phyloP scores from a whole-genome alignment of 2,329 filamentous ascomycete genomes.

The Onygenales sp. region DNA sequence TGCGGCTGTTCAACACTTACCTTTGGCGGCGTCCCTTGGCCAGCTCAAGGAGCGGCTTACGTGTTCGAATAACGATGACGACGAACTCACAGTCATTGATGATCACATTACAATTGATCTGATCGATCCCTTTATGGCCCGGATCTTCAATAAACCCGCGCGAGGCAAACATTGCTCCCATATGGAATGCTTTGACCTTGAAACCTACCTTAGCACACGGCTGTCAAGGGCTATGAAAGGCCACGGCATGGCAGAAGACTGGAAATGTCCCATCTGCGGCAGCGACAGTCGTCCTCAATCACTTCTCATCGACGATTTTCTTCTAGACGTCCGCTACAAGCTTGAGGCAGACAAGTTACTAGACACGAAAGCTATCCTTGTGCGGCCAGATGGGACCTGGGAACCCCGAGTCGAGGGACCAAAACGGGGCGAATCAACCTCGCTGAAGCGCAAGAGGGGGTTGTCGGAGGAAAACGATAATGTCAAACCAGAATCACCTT shows the following conservation, averaged over 20 bases:
- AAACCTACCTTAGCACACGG: constrained; percentile 66
- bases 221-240: constrained; percentile 31
- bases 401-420: constrained; percentile 34
- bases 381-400: constrained; percentile 59
- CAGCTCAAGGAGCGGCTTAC: constrained; percentile 46
- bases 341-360: constrained; percentile 43
- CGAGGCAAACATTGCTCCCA: constrained; percentile 64
- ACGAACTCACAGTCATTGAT: constrained; percentile 53
- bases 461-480: neutral
- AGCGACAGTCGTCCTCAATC: constrained; percentile 64
- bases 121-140: constrained; percentile 56
- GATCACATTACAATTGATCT: constrained; percentile 53
- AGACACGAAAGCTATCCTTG: constrained; percentile 50
- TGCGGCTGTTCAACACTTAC: constrained; percentile 29
- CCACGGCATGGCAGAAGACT: constrained; percentile 41
- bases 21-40: constrained; percentile 42
- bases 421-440: neutral
- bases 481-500: neutral
- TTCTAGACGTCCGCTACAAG: constrained; percentile 50
- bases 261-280: constrained; percentile 79
- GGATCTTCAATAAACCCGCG: constrained; percentile 60
- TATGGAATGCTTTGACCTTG: constrained; percentile 81
- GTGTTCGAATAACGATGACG: constrained; percentile 36
- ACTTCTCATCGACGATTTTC: constrained; percentile 65
- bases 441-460: neutral